Base-by-base conservation (phyloP, 345 rosid species). In the Lepidium didymum region DNA sequence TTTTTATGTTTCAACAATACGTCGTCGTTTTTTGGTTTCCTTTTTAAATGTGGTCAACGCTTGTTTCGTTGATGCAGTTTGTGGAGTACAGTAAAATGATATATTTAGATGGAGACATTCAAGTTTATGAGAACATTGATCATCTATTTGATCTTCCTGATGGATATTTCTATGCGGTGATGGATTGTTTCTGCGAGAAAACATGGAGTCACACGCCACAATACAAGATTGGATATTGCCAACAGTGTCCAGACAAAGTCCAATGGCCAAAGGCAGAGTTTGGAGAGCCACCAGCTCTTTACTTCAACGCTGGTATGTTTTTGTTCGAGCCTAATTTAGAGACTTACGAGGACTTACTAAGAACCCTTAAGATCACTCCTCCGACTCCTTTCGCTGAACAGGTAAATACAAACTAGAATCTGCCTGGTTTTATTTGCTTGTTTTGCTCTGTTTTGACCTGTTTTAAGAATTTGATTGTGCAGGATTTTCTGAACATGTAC, bases 291-390 rank as follows among this genome's bases (percentile, higher is more conserved):
- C 96, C 97, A 4, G 66, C 91, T 9, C 87, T 84, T n/a, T 94
- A 91, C 75, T 91, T 94, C 83, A 87, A 94, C 67, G 97, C 96
- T 0, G 97, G 96, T 44, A 94, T 91, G 99, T 84, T 89, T 46
- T 60, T 94, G 47, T 87, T 62, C 40, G 89, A 91, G 73, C 99
- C 99, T 0, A 70, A 75, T 23, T 79, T 84, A 0, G 36, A 23
- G 1, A 84, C 90, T 4, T 91, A 85, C 45, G 33, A 71, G 10
- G 69, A 83, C 62, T 79, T 91, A 11, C 43, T 87, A 14, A 67
- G 42, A 7, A 73, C 87, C 0, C 71, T 90, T 54, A 56, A 76
- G 29, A 11, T 82, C 56, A 89, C 86, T 35, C 65, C 84, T 27
- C 85, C 97, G 0, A 86, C 97, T 25, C 69, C 89, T 1, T 93